Evolutionary conservation across 768 basidiomycete genomes (phyloP), one percentile per base, ranked within the genome.

Genomic region (Calocera cornea): DNA sequence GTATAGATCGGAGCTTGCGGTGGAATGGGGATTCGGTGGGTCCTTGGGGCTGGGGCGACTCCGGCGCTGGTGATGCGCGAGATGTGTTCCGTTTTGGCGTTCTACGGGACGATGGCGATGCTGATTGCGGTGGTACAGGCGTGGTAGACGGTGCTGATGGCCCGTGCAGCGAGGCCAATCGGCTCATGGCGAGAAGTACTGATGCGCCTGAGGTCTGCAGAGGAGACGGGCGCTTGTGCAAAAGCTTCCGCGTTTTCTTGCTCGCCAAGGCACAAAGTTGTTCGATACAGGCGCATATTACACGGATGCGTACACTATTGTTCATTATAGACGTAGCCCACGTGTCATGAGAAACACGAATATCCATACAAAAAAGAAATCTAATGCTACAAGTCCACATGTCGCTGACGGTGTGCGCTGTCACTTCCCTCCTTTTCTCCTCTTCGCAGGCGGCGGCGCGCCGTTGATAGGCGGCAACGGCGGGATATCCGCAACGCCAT

Each of bases 11-110:
- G n/a, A 86, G 78, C 79, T 85, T 90, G 16, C 92, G 84, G 74
- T 95, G 92, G 75, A 85, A 86, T 0, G 90, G 89, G 0, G 90
- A 87, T 74, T 94, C 92, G 60, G 77, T 65, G 2, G 69, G 69
- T 24, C 47, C 16, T 36, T n/a, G n/a, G n/a, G 36, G 22, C 29
- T 65, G 50, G 34, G 47, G 27, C 34, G 68, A 36, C 38, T 66
- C 60, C 24, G 54, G 54, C 5, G 31, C 54, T 2, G 54, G 54
- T 10, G 54, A 60, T 10, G 27, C 54, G 54, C 54, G 54, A 11
- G 54, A 60, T 2, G 22, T 5, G 19, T 29, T 60, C 31, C 54
- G 54, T 22, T 54, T 47, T 63, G 49, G 65, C 34, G 38, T 72
- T 12, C 72, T 60, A 29, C 77, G 75, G 22, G 76, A 27, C 16